phyloP scores from a whole-genome alignment of 108 stramenopile species.

The Skeletonema potamos region DNA sequence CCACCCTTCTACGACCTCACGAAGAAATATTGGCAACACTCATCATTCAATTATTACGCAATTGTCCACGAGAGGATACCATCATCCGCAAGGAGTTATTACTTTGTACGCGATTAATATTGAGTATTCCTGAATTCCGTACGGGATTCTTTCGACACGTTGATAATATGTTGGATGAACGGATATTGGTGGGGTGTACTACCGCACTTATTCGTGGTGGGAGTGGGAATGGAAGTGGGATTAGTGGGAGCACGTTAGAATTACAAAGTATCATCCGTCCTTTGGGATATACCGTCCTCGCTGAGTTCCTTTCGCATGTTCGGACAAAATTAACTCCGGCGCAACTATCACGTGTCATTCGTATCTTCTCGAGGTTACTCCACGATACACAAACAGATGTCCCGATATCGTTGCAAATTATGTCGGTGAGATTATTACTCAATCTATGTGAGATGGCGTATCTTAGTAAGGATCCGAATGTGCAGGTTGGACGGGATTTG shows the following conservation, averaged over 20 bases:
- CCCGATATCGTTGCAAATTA: slow-evolving; percentile 85
- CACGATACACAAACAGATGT: slow-evolving; percentile 77
- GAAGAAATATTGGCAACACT: neutral
- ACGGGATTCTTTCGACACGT: slow-evolving; percentile 86
- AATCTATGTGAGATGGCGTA: slow-evolving; percentile 89
- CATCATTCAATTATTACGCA: slow-evolving; percentile 7
- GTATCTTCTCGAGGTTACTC: slow-evolving; percentile 85
- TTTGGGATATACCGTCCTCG: slow-evolving; percentile 88
- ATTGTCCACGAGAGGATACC: slow-evolving; percentile 81
- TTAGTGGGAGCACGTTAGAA: neutral
- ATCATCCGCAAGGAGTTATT: slow-evolving; percentile 87
- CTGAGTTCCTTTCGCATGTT: slow-evolving; percentile 90
- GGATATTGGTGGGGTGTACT: slow-evolving; percentile 61
- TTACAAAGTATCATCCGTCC: slow-evolving; percentile 57
- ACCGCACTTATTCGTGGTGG: slow-evolving; percentile 1
- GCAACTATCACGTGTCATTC: slow-evolving; percentile 86
- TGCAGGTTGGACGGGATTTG: slow-evolving; percentile 76
- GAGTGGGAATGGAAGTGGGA: neutral
- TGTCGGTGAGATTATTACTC: slow-evolving; percentile 83
- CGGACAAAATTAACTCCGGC: slow-evolving; percentile 65
- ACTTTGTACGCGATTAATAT: slow-evolving; percentile 87
- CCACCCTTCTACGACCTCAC: neutral
- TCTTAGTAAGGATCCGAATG: slow-evolving; percentile 79
- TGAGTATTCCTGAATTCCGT: slow-evolving; percentile 86
- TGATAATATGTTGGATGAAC: slow-evolving; percentile 90